Conservation (phyloP, 441 rosid genomes). For the Gossypium gossypioides region DNA sequence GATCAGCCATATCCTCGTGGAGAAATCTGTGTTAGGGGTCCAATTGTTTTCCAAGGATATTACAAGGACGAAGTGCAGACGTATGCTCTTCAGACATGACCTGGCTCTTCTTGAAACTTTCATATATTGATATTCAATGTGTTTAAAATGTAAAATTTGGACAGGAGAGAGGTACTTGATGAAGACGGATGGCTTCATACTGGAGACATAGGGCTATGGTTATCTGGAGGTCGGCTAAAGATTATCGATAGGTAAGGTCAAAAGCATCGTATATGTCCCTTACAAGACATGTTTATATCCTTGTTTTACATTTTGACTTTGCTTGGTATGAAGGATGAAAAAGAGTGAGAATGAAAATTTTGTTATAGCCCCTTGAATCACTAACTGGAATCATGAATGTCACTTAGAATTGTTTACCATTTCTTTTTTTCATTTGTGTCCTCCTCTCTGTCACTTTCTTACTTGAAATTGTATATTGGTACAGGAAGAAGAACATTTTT, state of each 20-base stretch:
- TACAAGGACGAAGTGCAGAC: constrained; percentile 90
- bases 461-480: constrained; percentile 9
- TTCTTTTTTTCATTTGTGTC: neutral
- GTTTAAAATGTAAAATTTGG: constrained; percentile 13
- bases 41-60: constrained; percentile 72
- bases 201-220: constrained; percentile 92
- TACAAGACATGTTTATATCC: constrained; percentile 2
- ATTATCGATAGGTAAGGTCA: constrained; percentile 73
- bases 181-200: constrained; percentile 96
- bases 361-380: neutral
- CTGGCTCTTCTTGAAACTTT: constrained; percentile 7
- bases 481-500: constrained; percentile 97
- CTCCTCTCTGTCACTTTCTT: neutral
- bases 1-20: constrained; percentile 92
- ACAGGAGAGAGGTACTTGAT: constrained; percentile 85
- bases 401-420: neutral
- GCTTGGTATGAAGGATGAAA: no score
- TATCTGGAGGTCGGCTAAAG: constrained; percentile 87
- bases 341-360: no score
- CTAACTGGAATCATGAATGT: neutral
- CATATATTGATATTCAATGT: neutral
- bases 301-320: neutral
- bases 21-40: constrained; percentile 96
- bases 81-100: constrained; percentile 30
- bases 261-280: constrained; percentile 7